Conservation (phyloP, 1,139 yeast species). For the Scheffersomyces lignicola region DNA sequence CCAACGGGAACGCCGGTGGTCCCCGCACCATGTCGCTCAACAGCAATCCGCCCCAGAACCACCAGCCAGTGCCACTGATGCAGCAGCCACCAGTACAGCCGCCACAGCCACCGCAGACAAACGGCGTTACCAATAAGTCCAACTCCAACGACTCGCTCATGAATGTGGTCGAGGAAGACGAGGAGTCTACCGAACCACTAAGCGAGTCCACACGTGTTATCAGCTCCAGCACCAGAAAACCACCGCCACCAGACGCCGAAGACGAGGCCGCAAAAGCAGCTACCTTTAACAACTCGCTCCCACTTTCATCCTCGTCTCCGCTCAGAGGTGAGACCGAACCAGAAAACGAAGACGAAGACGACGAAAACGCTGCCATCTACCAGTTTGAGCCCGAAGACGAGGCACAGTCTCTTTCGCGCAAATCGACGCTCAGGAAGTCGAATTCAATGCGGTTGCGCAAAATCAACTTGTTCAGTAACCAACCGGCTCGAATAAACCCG, state of each 20-base stretch:
- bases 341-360: conserved; percentile 20
- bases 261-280: background rate
- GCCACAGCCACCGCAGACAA: conserved; percentile 4
- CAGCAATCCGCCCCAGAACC: conserved; percentile 7
- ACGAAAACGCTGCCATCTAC: conserved; percentile 33
- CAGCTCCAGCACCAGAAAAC: conserved; percentile 6
- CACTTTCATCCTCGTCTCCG: conserved; percentile 1
- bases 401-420: conserved; percentile 33
- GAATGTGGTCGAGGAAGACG: conserved; percentile 46
- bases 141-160: conserved; percentile 38
- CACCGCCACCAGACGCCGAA: conserved; percentile 4
- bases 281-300: background rate
- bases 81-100: conserved; percentile 4
- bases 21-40: conserved; percentile 31
- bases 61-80: background rate
- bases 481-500: conserved; percentile 5
- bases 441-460: conserved; percentile 47
- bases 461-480: conserved; percentile 34
- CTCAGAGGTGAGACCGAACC: conserved; percentile 2
- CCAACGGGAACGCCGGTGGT: conserved; percentile 10
- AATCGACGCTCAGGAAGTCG: conserved; percentile 40
- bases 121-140: background rate
- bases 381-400: conserved; percentile 29
- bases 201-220: background rate
- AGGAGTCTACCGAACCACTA: conserved; percentile 19